These are phyloP conservation scores for Xylaria palmicola DNA, from an alignment of 495 filamentous ascomycete species.

Conservation along the genomic window DNA sequence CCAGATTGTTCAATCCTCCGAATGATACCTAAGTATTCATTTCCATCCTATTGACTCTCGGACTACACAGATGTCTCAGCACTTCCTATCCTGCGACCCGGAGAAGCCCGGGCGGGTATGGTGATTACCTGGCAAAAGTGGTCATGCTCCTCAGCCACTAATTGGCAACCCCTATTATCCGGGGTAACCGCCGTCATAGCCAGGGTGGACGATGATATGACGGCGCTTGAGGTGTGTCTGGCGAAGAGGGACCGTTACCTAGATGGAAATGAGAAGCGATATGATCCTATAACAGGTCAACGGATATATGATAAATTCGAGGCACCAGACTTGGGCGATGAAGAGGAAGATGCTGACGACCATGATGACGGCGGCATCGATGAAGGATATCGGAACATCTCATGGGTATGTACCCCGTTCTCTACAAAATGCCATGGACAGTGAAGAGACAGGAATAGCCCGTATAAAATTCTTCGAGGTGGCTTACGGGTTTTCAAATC, in stretches of 20 bases:
- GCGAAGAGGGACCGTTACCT: constrained; percentile 66
- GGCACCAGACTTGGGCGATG: constrained; percentile 35
- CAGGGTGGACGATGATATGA: constrained; percentile 42
- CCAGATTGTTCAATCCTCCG: not conserved
- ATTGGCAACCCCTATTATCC: constrained; percentile 72
- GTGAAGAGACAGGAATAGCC: not conserved
- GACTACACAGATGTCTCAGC: constrained; percentile 24
- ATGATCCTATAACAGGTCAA: constrained; percentile 42
- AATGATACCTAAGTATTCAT: not conserved
- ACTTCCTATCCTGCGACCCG: constrained; percentile 54
- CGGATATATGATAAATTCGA: constrained; percentile 51
- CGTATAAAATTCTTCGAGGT: not conserved
- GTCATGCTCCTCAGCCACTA: constrained; percentile 68
- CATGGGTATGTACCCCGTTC: not conserved
- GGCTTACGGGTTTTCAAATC: not conserved
- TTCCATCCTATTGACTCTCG: constrained; percentile 2
- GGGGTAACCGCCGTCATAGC: constrained; percentile 66
- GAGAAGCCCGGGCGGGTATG: constrained; percentile 58
- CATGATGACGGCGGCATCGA: constrained; percentile 12
- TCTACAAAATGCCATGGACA: not conserved
- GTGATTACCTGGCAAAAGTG: constrained; percentile 80
- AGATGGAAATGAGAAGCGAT: constrained; percentile 46
- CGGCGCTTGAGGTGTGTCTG: constrained; percentile 57
- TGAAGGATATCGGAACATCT: constrained; percentile 7
- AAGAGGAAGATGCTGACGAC: constrained; percentile 34